Base-by-base conservation (phyloP, 2,329 filamentous ascomycete species). In the Cryphonectria nitschkei region DNA sequence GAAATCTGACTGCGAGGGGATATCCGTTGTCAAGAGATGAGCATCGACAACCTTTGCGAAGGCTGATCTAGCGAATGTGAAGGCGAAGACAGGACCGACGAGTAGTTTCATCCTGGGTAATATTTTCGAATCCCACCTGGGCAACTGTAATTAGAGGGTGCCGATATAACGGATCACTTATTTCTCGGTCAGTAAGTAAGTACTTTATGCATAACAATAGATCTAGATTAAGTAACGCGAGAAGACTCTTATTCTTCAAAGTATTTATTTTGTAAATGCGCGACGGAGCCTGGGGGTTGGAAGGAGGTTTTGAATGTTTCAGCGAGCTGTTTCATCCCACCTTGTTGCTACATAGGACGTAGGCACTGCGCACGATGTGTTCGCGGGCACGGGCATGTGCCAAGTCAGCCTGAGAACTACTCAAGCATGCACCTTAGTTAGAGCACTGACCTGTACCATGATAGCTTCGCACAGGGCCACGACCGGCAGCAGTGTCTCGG, bases 251-350 rank as follows among this genome's bases (percentile, higher is more conserved):
- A 43, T 26, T 63, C 29, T 41, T 16, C 14, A 29, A 29, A 26
- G 37, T 29, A 43, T 4, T 29, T 9, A 9, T 11, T 29, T 39
- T 39, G 3, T 5, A 16, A 65, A 56, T 26, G 26, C 19, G 60
- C 29, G 41, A 65, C 50, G 26, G 26, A 11, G 34, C 3, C 6
- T 11, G 34, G 52, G 46, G 37, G 52, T 39, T 62, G 54, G 34
- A 11, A 8, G 52, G 61, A 46, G n/a, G 50, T 29, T 50, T 39
- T 50, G 37, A 32, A 19, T 37, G 68, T 70, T 70, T 70, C 68
- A 69, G 58, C 39, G 64, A 50, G 16, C 19, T n/a, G 70, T 72
- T 72, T 72, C 70, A 72, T 70, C 70, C 69, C 64, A 67, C 67
- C 26, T 68, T 26, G 58, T 67, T 50, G 52, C 37, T 32, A 43